These are phyloP conservation scores for Abrus pulchellus DNA, from an alignment of 306 rosid genomes.

Conservation along the genomic window DNA sequence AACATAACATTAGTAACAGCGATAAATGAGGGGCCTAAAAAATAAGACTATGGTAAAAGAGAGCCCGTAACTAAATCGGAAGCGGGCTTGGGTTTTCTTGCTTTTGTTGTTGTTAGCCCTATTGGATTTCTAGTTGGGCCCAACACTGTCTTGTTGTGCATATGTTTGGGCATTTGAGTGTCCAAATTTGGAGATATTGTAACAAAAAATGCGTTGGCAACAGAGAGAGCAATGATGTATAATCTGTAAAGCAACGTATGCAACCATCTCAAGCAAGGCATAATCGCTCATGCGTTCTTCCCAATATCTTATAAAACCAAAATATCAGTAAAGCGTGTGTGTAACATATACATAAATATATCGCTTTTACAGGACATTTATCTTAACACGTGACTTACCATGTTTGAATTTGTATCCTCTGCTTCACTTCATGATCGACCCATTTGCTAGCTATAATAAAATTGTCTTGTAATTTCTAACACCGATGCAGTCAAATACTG, in stretches of 20 bases:
- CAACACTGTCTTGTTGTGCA: no score
- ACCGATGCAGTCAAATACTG: background rate
- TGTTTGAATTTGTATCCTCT: background rate
- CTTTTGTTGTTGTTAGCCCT: no score
- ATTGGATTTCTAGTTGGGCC: no score
- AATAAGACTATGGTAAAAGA: no score
- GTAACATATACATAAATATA: no score
- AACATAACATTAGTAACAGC: no score
- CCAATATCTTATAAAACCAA: conserved; percentile 6
- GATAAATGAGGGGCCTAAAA: no score
- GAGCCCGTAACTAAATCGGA: no score
- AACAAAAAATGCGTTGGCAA: background rate
- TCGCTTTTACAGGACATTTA: background rate
- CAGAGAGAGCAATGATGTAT: background rate
- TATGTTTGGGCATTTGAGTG: background rate
- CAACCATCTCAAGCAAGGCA: conserved; percentile 53
- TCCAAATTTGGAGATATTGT: background rate
- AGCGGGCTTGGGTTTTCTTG: no score
- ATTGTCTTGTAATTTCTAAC: background rate
- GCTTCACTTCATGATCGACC: background rate
- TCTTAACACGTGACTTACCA: background rate
- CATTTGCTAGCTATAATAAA: no score
- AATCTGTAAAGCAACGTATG: conserved; percentile 18
- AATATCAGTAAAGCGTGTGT: background rate
- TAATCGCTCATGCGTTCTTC: conserved; percentile 17